Base-by-base conservation (phyloP, 495 filamentous ascomycete species). In the Pseudoneurospora amorphoporcata region DNA sequence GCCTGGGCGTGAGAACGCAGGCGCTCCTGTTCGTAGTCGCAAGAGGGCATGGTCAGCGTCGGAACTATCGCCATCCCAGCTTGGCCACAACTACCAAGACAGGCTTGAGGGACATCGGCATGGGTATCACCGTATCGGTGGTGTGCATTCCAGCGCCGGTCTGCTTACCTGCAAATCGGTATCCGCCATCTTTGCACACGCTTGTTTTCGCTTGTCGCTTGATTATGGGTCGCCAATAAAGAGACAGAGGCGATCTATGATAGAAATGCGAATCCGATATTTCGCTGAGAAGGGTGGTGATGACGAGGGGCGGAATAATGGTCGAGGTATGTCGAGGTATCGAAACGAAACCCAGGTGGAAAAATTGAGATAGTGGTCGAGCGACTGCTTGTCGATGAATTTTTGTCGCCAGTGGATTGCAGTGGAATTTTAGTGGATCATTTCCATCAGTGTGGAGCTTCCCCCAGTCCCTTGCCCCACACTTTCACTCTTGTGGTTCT, bases 1-100 rank as follows among this genome's bases (percentile, higher is more conserved):
- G 94, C 90, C 81, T 91, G 87, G 40, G 93, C 89, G 79, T 97
- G 92, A 81, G 89, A 91, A 80, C 89, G 90, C 75, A 99, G 86
- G 75, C 94, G 93, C 77, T 94, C 92, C 95, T 95, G 75, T 74
- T 16, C 47, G 68, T 61, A 68, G 12, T 35, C 43, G 68, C 68
- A n/a, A 58, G 69, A 16, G 29, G 61, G 41, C 71, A 69, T 65
- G 68, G 70, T 58, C 69, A 42, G 69, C 29, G 29, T 72, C 65
- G 71, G 45, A 68, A 23, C 37, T 19, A 32, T 35, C 53, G 38
- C 53, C 53, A 72, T 65, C 71, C 14, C 35, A 65, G 41, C 10
- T 42, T 65, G 39, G 69, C 68, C 12, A 61, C 47, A 58, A 58
- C 47, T 58, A 58, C 47, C 47, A 58, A 19, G 45, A 65, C 73